Conservation (phyloP, 208 protist genomes). For the Trypanosoma lewisi region DNA sequence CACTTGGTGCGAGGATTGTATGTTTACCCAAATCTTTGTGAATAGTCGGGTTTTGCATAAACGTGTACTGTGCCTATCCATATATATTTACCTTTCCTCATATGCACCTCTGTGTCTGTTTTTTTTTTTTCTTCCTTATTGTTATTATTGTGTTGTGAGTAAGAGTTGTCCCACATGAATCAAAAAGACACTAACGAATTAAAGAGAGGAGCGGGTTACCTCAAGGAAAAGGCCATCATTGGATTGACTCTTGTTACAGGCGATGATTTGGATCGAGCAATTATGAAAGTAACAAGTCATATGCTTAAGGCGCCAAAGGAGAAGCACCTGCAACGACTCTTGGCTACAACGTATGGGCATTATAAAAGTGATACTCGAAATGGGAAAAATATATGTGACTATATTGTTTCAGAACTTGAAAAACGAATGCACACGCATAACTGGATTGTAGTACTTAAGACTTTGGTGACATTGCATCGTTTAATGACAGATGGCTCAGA, state of each 20-base stretch:
- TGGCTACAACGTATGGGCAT: slow-evolving; percentile 66
- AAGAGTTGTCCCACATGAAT: slow-evolving; percentile 9
- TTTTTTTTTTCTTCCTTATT: slow-evolving; percentile 23
- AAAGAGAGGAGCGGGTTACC: slow-evolving; percentile 79
- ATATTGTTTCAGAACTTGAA: slow-evolving; percentile 76
- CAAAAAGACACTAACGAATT: slow-evolving; percentile 43
- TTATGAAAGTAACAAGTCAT: slow-evolving; percentile 85
- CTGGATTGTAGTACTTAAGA: slow-evolving; percentile 84
- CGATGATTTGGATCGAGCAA: slow-evolving; percentile 63
- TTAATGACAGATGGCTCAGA: slow-evolving; percentile 64
- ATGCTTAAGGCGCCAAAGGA: slow-evolving; percentile 85
- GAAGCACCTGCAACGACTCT: slow-evolving; percentile 77
- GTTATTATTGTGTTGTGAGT: background rate
- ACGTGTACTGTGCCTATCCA: background rate
- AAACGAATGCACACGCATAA: slow-evolving; percentile 78
- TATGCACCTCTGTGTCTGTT: slow-evolving; percentile 13
- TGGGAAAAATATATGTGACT: slow-evolving; percentile 31
- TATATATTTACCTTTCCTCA: slow-evolving; percentile 1
- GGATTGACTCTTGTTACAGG: slow-evolving; percentile 61
- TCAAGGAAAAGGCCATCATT: slow-evolving; percentile 79
- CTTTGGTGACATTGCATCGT: slow-evolving; percentile 71
- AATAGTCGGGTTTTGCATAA: background rate
- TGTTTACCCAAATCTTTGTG: slow-evolving; percentile 10
- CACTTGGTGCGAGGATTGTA: background rate
- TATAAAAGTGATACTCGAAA: slow-evolving; percentile 22